Conservation (phyloP, 73 alveolate genomes). For the Tetrahymena elliotti region DNA sequence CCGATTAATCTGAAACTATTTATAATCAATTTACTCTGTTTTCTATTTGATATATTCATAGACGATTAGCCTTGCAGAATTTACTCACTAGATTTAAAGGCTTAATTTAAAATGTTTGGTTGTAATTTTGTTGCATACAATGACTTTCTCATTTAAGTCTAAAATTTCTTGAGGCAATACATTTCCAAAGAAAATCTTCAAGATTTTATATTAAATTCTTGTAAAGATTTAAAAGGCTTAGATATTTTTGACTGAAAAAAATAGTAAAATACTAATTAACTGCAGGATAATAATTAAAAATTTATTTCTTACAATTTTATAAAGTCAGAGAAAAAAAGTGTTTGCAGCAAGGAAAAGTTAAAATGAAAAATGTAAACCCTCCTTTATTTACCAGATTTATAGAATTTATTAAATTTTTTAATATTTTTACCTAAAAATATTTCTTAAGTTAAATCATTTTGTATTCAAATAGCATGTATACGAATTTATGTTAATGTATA, state of each 20-base stretch:
- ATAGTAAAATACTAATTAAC: neutral
- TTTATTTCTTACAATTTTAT: no score
- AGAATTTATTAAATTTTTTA: no score
- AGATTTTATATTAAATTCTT: neutral
- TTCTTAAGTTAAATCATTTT: no score
- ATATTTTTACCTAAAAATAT: no score
- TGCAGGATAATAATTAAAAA: no score
- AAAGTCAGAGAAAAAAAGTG: no score
- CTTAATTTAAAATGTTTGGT: neutral
- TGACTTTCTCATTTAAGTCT: neutral
- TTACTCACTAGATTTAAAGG: neutral
- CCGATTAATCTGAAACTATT: neutral
- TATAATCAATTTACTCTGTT: neutral
- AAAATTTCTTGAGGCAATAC: neutral
- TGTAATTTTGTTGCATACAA: neutral
- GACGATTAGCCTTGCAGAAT: neutral
- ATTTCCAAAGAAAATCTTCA: neutral
- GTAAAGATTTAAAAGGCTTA: neutral
- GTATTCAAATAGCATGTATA: no score
- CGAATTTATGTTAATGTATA: no score
- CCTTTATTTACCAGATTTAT: no score
- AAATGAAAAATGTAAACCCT: no score
- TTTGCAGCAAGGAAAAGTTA: no score
- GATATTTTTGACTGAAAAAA: neutral
- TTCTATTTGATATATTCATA: neutral